Evolutionary conservation across 2,329 filamentous ascomycete species (phyloP).

Genomic region (Aspergillus aculeatus): DNA sequence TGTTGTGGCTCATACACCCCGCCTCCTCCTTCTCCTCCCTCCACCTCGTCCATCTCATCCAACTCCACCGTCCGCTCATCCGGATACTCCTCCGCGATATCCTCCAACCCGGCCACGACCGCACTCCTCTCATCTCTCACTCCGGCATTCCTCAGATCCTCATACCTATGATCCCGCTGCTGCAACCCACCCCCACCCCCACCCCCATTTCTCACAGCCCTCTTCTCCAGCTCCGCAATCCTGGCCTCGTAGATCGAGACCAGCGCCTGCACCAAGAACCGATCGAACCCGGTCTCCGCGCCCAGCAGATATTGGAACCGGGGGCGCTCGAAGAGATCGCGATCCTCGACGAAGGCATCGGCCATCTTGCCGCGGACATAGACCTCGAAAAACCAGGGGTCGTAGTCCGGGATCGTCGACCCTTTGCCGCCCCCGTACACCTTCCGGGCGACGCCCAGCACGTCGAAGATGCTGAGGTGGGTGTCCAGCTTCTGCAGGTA

Average conservation of each 20-base stretch:
- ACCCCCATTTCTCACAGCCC: neutral
- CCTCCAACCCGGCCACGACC: neutral
- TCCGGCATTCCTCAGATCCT: neutral
- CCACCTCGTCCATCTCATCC: neutral
- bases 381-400: neutral
- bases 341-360: constrained; percentile 1
- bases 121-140: neutral
- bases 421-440: neutral
- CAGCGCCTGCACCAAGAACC: constrained; percentile 2
- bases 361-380: neutral
- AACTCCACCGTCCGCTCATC: neutral
- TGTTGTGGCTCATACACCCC: neutral
- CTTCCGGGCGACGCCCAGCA: neutral
- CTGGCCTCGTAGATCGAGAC: constrained; percentile 2
- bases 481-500: constrained; percentile 8
- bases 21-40: no score
- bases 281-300: neutral
- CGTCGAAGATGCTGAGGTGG: constrained; percentile 4
- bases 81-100: neutral
- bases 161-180: no score
- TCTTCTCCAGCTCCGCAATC: neutral
- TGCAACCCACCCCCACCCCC: neutral
- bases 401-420: neutral
- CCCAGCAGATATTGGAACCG: constrained; percentile 4
- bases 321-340: constrained; percentile 2